These are phyloP conservation scores for Tilletia indica DNA, from an alignment of 1,284 basidiomycete species.

Conservation along the genomic window DNA sequence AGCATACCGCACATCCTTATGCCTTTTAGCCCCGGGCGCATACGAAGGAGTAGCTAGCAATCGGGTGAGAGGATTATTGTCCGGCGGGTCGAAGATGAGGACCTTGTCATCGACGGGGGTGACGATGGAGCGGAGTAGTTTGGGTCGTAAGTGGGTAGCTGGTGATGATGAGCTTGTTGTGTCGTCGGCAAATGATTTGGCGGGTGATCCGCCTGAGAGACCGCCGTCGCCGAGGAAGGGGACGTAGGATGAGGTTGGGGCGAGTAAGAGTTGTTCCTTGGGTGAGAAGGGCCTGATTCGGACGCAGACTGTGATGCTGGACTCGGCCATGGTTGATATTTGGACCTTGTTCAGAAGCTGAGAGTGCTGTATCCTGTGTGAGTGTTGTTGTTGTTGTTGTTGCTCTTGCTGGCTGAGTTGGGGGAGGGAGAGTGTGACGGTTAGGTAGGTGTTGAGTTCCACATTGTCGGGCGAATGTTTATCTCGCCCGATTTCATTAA, in stretches of 20 bases:
- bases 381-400: neutral
- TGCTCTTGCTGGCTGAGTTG: slow-evolving; percentile 50
- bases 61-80: slow-evolving; percentile 40
- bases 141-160: slow-evolving; percentile 27
- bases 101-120: slow-evolving; percentile 52
- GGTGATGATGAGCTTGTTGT: slow-evolving; percentile 1
- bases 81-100: slow-evolving; percentile 54
- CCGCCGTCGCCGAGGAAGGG: slow-evolving; percentile 56
- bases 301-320: slow-evolving; percentile 33
- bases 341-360: slow-evolving; percentile 1
- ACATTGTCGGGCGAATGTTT: too few species aligned
- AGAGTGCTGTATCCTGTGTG: neutral
- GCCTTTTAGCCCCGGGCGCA: slow-evolving; percentile 27
- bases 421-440: too few species aligned
- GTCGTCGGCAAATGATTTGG: slow-evolving; percentile 29
- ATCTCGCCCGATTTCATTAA: too few species aligned
- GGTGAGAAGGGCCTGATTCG: slow-evolving; percentile 53
- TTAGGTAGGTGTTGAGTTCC: too few species aligned
- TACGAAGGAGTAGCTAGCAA: slow-evolving; percentile 30
- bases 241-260: slow-evolving; percentile 39
- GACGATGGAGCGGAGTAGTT: slow-evolving; percentile 51
- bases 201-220: slow-evolving; percentile 41
- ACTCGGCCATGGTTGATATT: slow-evolving; percentile 26
- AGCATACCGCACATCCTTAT: slow-evolving; percentile 51
- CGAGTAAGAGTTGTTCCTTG: slow-evolving; percentile 44